Conservation (phyloP, 208 protist genomes). For the Crithidia brevicula region DNA sequence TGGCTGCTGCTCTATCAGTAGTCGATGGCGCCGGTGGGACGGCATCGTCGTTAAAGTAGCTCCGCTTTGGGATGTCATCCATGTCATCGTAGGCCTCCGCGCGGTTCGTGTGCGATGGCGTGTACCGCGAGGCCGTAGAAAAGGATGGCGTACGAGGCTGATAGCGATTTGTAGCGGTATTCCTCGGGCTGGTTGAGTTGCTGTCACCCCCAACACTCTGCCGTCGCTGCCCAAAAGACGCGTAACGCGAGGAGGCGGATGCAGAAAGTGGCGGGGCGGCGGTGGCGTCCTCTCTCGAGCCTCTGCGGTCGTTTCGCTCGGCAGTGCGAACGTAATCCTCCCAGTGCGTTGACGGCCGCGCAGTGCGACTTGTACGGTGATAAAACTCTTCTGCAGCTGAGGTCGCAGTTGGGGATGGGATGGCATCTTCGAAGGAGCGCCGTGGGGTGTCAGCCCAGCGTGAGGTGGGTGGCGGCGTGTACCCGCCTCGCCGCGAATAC, state of each 20-base stretch:
- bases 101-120: constrained; percentile 13
- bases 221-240: constrained; percentile 4
- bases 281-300: not conserved
- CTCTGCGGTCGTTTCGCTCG: constrained; percentile 7
- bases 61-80: constrained; percentile 18
- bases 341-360: constrained; percentile 43
- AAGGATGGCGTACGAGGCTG: not conserved
- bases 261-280: not conserved
- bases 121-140: not conserved
- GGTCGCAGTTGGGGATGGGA: too few species aligned
- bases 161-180: not conserved
- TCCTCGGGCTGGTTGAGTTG: not conserved
- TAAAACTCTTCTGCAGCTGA: too few species aligned
- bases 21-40: not conserved
- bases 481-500: not conserved
- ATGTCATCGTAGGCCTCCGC: constrained; percentile 14
- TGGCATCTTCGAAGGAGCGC: not conserved
- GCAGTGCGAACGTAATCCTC: constrained; percentile 43
- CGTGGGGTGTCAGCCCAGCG: constrained; percentile 9
- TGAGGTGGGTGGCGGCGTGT: not conserved
- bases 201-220: not conserved
- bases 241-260: not conserved
- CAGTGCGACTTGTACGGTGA: too few species aligned
- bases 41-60: constrained; percentile 31
- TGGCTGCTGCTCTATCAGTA: too few species aligned